Conservation (phyloP, 1,139 yeast species). For the Hyphopichia pseudoburtonii region DNA sequence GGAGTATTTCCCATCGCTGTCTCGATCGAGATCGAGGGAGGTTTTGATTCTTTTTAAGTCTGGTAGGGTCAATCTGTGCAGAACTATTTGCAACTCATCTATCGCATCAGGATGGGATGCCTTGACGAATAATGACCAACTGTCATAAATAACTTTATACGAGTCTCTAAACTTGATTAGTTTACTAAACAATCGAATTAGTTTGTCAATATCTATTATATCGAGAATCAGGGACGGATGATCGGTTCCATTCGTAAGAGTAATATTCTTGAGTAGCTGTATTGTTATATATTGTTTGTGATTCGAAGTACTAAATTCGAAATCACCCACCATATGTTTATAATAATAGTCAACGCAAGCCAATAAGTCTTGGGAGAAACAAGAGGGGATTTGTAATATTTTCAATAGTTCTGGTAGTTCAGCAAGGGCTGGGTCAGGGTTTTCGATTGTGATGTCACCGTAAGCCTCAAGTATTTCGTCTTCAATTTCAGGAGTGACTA, state of each 20-base stretch:
- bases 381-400: conserved; percentile 27
- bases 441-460: conserved; percentile 21
- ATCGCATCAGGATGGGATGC: conserved; percentile 14
- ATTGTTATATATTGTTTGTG: conserved; percentile 25
- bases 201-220: conserved; percentile 43
- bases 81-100: conserved; percentile 8
- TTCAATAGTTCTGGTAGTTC: conserved; percentile 27
- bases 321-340: conserved; percentile 16
- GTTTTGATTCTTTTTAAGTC: conserved; percentile 33
- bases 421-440: conserved; percentile 30
- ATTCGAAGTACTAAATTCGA: conserved; percentile 11
- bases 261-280: conserved; percentile 29
- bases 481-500: conserved; percentile 17
- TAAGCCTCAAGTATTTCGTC: conserved; percentile 36
- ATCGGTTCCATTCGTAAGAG: conserved; percentile 23
- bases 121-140: conserved; percentile 38
- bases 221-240: conserved; percentile 30
- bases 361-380: conserved; percentile 34
- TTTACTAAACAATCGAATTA: conserved; percentile 25
- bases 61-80: conserved; percentile 28
- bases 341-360: conserved; percentile 37
- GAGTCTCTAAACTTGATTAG: conserved; percentile 37
- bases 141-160: conserved; percentile 25
- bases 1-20: conserved; percentile 15
- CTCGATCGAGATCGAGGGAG: conserved; percentile 27